Evolutionary conservation across 2,329 filamentous ascomycete species (phyloP), one percentile per base, ranked within the genome.

Genomic region (Chaetomium globosum): DNA sequence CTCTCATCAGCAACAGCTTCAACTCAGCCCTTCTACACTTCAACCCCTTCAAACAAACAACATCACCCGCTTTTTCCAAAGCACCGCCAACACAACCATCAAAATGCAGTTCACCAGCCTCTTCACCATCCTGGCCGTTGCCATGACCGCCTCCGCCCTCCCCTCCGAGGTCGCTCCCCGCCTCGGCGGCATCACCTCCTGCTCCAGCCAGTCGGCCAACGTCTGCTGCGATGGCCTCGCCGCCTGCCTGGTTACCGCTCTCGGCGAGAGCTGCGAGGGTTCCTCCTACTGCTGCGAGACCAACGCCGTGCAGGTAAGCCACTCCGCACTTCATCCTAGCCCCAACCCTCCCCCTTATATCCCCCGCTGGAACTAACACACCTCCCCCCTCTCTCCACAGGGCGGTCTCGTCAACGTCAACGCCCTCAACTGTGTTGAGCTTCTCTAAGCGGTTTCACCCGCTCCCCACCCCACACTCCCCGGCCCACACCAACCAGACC

Each of bases 101-200:
- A 70, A 69, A 54, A 70, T 69, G 67, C 67, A 70, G 61, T 58
- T 66, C 63, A 61, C 67, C 65, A 67, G 19, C 65, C 53, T 70
- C 63, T 59, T 65, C 68, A 64, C 67, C 53, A 2, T 66, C 30
- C 63, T 70, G 52, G 59, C 63, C 39, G 51, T 61, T 36, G 68
- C 67, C 65, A 68, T 67, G 66, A 60, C 66, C 63, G 66, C 60
- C 49, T 33, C 61, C 12, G 66, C 66, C 28, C 33, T 61, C 26
- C 66, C 68, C 39, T 30, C 57, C 7, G 10, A 52, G 31, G 53
- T 21, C n/a, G 52, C 10, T 10, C 13, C 43, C 36, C 51, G 58
- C 61, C 33, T n/a, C n/a, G 52, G 19, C 59, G 21, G 30, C 59
- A 12, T 13, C 63, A 57, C 23, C 65, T 31, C 7, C 59, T 62